Percentiles rank a stretch among this genome's conserved stretches.
Conservation (phyloP, 371 early-diverging fungal genomes). For the Haplosporangium sp. region DNA sequence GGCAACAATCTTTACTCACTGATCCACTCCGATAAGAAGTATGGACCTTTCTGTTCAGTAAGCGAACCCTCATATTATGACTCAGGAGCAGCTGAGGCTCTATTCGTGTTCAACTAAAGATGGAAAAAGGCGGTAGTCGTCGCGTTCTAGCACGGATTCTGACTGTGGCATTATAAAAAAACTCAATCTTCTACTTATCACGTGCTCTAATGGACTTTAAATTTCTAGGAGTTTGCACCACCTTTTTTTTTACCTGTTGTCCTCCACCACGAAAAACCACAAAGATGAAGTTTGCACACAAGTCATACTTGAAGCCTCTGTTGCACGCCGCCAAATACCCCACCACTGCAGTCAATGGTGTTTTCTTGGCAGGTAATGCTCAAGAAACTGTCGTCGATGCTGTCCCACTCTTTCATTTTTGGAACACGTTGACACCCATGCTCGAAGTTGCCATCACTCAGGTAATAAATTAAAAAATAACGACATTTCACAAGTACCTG, state of each 20-base stretch:
- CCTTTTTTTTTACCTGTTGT: background rate
- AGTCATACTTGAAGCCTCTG: slow-evolving; percentile 79
- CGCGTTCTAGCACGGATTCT: no score
- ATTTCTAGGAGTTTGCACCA: background rate
- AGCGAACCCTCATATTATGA: no score
- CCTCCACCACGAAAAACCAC: background rate
- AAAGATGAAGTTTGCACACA: slow-evolving; percentile 60
- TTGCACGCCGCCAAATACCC: slow-evolving; percentile 89
- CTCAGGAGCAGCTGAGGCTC: no score
- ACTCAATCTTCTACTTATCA: no score
- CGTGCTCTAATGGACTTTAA: no score
- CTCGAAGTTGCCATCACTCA: slow-evolving; percentile 83
- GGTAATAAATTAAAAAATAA: slow-evolving; percentile 57
- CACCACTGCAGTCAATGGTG: slow-evolving; percentile 75
- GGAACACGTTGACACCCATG: slow-evolving; percentile 82
- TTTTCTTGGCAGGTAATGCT: slow-evolving; percentile 41
- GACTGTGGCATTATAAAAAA: no score
- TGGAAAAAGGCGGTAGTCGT: no score
- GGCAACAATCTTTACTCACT: background rate
- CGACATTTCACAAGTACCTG: background rate
- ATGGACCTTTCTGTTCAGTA: no score
- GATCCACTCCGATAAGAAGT: background rate
- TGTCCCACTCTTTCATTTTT: slow-evolving; percentile 84
- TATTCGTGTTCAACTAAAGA: no score
- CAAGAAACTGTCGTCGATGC: slow-evolving; percentile 64